Base-by-base conservation (phyloP, 805 yeast species). In the Huiozyma naganishii region DNA sequence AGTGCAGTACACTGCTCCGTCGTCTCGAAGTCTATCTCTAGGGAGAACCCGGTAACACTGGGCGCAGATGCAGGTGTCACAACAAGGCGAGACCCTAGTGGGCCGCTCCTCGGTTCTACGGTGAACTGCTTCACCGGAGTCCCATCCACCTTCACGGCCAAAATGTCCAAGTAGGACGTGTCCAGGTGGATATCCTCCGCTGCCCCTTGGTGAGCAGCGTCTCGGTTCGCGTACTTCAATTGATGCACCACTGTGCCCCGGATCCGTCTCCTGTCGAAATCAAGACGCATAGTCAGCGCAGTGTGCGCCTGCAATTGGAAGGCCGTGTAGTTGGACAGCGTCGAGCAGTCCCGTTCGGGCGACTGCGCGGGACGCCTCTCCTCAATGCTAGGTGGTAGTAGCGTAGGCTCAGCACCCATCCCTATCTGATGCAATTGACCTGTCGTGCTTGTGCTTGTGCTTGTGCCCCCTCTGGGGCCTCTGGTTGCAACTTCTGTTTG, bases 1-100 rank as follows among this genome's bases (percentile, higher is more conserved):
- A 87, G 67, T 4, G 95, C 95, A 1, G 95, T 84, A 57, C 94
- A 82, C 23, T 76, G 61, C 6, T 67, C 65, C 1, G 95, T 87
- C 34, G 96, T 87, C 46, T 71, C 67, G 52, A 79, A 88, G n/a
- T 61, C 65, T 29, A 85, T 61, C 29, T 55, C 52, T 29, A 80
- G 51, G 6, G 54, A 47, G 7, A 42, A 12, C 12, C 13, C 27
- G 11, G 32, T 33, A 2, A 9, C 7, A 6, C 29, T 10, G n/a
- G 35, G 7, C 6, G 32, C 28, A 11, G 5, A 6, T 8, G 34
- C 33, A 41, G 45, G 27, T 33, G 32, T 41, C 29, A 79, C 65
- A 3, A 54, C 57, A 42, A 82, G 61, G 3, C 80, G 71, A 1
- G 81, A 68, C 3, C 90, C 90, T 43, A 80, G 65, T 3, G 83